Percentiles rank a stretch among this genome's conserved stretches.
These are phyloP conservation scores for Tricholoma furcatifolium DNA, from an alignment of 768 basidiomycete species.

Conservation along the genomic window DNA sequence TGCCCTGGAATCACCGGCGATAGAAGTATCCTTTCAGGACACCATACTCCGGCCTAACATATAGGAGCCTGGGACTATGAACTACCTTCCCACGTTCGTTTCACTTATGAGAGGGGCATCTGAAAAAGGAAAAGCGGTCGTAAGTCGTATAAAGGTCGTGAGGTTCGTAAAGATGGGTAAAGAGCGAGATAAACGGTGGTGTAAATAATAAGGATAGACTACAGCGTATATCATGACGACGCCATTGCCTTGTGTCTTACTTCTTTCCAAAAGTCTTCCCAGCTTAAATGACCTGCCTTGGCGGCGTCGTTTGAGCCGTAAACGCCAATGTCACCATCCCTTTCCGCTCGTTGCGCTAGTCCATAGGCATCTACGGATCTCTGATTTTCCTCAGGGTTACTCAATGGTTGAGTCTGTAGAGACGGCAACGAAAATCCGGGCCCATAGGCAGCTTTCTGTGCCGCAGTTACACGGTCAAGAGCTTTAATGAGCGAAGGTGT, in stretches of 20 bases:
- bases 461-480: constrained; percentile 55
- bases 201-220: background rate
- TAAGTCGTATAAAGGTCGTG: background rate
- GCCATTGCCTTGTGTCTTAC: constrained; percentile 33
- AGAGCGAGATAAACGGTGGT: background rate
- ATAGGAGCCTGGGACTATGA: too few species aligned
- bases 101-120: too few species aligned
- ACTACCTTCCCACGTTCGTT: too few species aligned
- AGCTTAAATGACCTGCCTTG: constrained; percentile 20
- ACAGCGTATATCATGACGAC: background rate
- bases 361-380: constrained; percentile 8
- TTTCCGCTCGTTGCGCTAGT: constrained; percentile 11
- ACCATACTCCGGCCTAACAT: too few species aligned
- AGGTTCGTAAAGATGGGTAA: background rate
- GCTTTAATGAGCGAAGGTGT: constrained; percentile 67
- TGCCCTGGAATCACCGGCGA: too few species aligned
- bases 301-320: constrained; percentile 5
- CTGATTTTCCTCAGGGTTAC: background rate
- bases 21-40: too few species aligned
- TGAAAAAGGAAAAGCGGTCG: too few species aligned
- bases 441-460: constrained; percentile 52
- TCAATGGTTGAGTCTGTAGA: background rate
- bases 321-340: constrained; percentile 9
- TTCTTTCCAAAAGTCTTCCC: constrained; percentile 47
- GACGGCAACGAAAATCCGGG: background rate